Base-by-base conservation (phyloP, 169 alveolate genomes). In the Plasmodium malariae region DNA sequence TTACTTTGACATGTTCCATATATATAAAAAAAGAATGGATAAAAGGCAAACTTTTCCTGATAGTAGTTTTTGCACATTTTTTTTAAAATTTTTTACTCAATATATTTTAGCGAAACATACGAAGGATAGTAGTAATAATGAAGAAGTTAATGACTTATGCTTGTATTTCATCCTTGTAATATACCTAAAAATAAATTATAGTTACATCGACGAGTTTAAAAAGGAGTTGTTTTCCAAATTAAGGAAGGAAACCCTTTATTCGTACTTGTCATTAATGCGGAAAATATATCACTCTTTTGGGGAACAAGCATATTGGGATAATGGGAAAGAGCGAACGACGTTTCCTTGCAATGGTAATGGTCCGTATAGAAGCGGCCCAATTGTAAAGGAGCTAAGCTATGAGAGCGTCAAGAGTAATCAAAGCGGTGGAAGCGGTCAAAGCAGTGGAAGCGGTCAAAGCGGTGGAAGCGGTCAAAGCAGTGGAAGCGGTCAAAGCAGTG, bases 1-100 rank as follows among this genome's bases (percentile, higher is more conserved):
- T 48, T 83, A 60, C 55, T 19, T 36, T 49, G 73, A 72, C 24
- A 26, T 83, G n/a, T 83, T 83, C 21, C 24, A 45, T 68, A 30
- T 71, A 45, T 69, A 83, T 83, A 49, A 40, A 45, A 28, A 28
- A 30, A 68, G 43, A 68, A 67, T 83, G 17, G 11, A 54, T 1
- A 6, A 28, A 24, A 43, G 40, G 5, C 26, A 71, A 28, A 6
- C 49, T 14, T 59, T 68, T 28, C 85, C 86, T 19, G 86, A 83
- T n/a, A 40, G 34, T 19, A 30, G 24, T 37, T 83, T 83, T 49
- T 51, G 60, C 17, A 21, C 3, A 1, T 69, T 83, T 45, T 83
- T 83, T 43, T 12, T 54, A 17, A 36, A 54, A 9, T 37, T 55
- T 5, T 28, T 48, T 32, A 30, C 45, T 51, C 26, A n/a, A 3